Evolutionary conservation across 176 grass and related monocot genomes (phyloP).

Genomic region (Triticum dicoccoides): DNA sequence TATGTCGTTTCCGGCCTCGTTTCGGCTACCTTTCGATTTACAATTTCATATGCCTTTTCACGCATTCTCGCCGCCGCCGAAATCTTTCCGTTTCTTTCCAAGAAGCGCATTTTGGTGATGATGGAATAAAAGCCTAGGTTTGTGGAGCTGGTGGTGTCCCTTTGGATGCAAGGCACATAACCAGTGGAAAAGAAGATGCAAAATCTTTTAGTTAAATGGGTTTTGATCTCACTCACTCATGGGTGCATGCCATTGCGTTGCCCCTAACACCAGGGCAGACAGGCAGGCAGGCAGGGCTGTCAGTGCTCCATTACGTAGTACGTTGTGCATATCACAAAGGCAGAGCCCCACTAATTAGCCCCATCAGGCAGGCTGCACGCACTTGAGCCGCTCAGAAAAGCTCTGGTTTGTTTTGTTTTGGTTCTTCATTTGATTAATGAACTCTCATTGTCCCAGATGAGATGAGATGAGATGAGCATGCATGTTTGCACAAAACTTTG

Average conservation of each 20-base stretch:
- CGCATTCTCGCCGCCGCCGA: neutral
- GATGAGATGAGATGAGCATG: too few species aligned
- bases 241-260: constrained; percentile 28
- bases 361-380: constrained; percentile 12
- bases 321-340: constrained; percentile 22
- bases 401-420: neutral
- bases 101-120: constrained; percentile 18
- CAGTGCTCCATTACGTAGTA: constrained; percentile 17
- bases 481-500: neutral
- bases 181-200: neutral
- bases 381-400: constrained; percentile 26
- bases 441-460: neutral
- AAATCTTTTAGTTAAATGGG: neutral
- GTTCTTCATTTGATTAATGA: neutral
- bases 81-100: neutral
- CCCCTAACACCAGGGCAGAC: constrained; percentile 28
- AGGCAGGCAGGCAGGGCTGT: neutral
- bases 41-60: neutral
- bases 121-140: constrained; percentile 39
- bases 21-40: neutral
- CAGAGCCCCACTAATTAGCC: constrained; percentile 39
- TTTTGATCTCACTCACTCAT: neutral
- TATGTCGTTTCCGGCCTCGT: neutral
- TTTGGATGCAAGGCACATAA: constrained; percentile 36
- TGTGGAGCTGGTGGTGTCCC: constrained; percentile 35